Base-by-base conservation (phyloP, 2,329 filamentous ascomycete genomes). In the Colletotrichum limetticola region DNA sequence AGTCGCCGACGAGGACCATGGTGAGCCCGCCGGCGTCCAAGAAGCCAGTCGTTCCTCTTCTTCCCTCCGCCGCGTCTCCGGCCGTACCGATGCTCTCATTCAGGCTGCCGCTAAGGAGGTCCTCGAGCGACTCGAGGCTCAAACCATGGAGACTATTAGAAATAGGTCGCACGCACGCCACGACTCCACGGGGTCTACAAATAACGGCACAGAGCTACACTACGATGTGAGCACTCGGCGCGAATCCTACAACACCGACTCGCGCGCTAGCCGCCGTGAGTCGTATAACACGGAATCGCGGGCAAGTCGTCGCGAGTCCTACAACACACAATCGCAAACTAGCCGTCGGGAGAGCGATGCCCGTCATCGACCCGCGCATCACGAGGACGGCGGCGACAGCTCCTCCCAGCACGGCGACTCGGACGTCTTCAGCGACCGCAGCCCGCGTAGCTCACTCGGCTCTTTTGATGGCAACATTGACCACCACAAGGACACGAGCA, bases 401-500 rank as follows among this genome's bases (percentile, higher is more conserved):
- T 87, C 86, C 78, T 89, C 86, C 1, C 87, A 87, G 66, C 84
- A 88, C 71, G 86, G 86, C 35, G 87, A 89, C 26, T 87, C 90
- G 76, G 88, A 90, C 63, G 86, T 91, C 22, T 91, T 91, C 77
- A 91, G 88, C 80, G 87, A 88, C 75, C 85, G 84, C 81, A 91
- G 86, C 79, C 86, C 85, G 1, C 86, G 88, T 52, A 91, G 87
- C 78, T 91, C 89, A 1, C 78, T 89, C 68, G 88, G 87, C 2
- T 91, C 89, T 1, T 82, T 88, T 71, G 76, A 77, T 30, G 67
- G 66, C 70, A 80, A 82, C 52, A 72, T 72, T 4, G 74, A 76
- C 24, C 75, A 76, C 37, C 75, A 78, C 46, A 72, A 73, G 7
- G 80, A 83, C 74, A 28, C n/a, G 71, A 79, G 83, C 75, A 74